Conservation (phyloP, 208 protist species). For the Crithidia thermophila region DNA sequence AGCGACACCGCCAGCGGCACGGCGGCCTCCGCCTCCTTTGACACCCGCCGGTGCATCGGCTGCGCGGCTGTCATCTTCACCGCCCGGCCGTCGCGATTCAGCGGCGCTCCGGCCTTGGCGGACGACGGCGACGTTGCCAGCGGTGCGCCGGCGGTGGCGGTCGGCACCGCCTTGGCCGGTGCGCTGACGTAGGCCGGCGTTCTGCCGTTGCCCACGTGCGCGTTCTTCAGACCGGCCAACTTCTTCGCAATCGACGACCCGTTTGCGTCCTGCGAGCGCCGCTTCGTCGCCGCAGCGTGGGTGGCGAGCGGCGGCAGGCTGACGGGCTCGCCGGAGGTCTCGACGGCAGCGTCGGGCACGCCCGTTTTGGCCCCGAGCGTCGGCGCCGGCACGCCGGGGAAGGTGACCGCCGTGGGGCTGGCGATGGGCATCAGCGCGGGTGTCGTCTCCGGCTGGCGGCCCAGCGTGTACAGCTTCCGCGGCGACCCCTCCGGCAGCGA, state of each 20-base stretch:
- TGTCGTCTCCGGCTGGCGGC: background rate
- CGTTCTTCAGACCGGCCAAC: constrained; percentile 27
- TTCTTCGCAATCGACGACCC: constrained; percentile 23
- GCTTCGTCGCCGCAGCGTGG: constrained; percentile 8
- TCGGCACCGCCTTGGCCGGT: constrained; percentile 8
- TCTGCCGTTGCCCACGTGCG: constrained; percentile 24
- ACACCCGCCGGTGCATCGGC: constrained; percentile 3
- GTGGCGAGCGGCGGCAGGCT: constrained; percentile 8
- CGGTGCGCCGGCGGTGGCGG: background rate
- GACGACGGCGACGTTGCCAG: background rate
- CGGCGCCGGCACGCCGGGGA: background rate
- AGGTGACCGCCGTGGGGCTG: background rate
- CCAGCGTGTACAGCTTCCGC: constrained; percentile 37
- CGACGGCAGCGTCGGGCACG: background rate
- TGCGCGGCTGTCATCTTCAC: constrained; percentile 4
- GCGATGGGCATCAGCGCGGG: constrained; percentile 4
- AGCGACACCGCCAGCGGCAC: background rate
- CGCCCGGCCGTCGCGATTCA: constrained; percentile 9
- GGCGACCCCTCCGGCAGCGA: constrained; percentile 26
- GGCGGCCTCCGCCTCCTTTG: constrained; percentile 10
- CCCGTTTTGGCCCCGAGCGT: background rate
- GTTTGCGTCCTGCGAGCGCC: constrained; percentile 15
- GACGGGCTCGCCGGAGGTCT: background rate
- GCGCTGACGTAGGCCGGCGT: constrained; percentile 1
- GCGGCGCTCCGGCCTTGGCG: background rate